Conservation (phyloP, 768 basidiomycete species). For the Trichaptum fuscoviolaceum region DNA sequence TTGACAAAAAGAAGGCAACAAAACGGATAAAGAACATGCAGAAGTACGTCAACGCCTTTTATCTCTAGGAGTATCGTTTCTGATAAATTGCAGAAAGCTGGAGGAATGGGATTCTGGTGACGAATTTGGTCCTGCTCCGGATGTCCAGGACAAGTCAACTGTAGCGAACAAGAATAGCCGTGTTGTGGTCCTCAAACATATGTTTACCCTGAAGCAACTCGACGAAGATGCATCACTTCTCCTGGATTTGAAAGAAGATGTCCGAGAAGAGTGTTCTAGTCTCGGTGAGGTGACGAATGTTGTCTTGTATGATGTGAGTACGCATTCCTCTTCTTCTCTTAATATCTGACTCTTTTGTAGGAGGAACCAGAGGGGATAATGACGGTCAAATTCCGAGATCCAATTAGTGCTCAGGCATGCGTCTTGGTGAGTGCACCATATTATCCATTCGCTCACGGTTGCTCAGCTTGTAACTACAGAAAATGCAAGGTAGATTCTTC, state of each 20-base stretch:
- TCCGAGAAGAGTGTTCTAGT: constrained; percentile 85
- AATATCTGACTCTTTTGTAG: constrained; percentile 34
- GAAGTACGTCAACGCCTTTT: constrained; percentile 45
- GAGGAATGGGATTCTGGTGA: constrained; percentile 94
- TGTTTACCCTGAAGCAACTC: constrained; percentile 87
- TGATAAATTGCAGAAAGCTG: constrained; percentile 58
- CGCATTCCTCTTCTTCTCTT: constrained; percentile 3
- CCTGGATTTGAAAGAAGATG: constrained; percentile 93
- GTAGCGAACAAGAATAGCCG: constrained; percentile 53
- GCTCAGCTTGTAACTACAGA: constrained; percentile 38
- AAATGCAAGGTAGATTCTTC: constrained; percentile 94
- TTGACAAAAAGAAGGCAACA: constrained; percentile 75
- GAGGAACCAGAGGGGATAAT: constrained; percentile 91
- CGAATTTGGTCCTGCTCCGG: constrained; percentile 72
- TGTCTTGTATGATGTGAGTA: constrained; percentile 86
- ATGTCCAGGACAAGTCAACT: constrained; percentile 46
- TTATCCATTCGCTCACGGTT: constrained; percentile 1
- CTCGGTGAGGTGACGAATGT: constrained; percentile 96
- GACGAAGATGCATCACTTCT: constrained; percentile 80
- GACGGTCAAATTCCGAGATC: constrained; percentile 93
- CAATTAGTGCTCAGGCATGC: constrained; percentile 90
- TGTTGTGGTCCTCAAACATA: constrained; percentile 90
- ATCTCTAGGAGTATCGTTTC: not conserved
- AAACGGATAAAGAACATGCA: constrained; percentile 82
- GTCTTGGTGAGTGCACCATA: constrained; percentile 53